Evolutionary conservation across 345 rosid genomes (phyloP), one percentile per base, ranked within the genome.

Genomic region (Bruguiera sexangula): DNA sequence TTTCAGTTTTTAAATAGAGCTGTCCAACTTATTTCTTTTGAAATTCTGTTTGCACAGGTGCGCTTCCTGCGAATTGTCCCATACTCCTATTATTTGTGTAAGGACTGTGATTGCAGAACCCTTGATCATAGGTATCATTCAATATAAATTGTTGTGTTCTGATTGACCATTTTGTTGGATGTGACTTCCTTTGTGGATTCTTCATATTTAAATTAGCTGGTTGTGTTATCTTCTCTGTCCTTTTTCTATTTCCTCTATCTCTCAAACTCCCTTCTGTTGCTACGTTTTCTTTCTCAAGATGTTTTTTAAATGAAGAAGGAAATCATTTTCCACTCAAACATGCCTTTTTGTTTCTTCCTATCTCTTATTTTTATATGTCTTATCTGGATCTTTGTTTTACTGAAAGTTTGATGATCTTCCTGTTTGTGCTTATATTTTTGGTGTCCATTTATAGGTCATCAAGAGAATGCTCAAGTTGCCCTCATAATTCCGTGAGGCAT

Each of bases 11-110:
- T 50, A 11, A 64, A 62, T 77, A 68, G 56, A 73, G 9, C 68
- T 67, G 26, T 68, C 58, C 51, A 64, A 52, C 64, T 82, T 43
- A 55, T 63, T 59, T 13, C 31, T 69, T 52, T 70, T 75, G 51
- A 26, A 31, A n/a, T 67, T 70, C 67, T 52, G 32, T 75, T 71
- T 48, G 15, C 36, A 58, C 93, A 95, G 99, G 87, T 95, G 11
- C 99, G 99, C 56, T 92, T 91, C 86, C 73, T 95, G 72, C 96
- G 82, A 77, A 83, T 95, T 70, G 78, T 61, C 43, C 99, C 99
- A 39, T 95, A 85, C 85, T 95, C 99, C 5, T 95, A 86, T 81
- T 95, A 92, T 88, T 84, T 95, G 48, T 95, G 99, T 74, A 89
- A 88, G 81, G 97, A 90, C 71, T 95, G 99, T 68, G 89, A 95